Percentiles rank a stretch among this genome's conserved stretches.
phyloP scores from a whole-genome alignment of 495 filamentous ascomycete species.

The Evansstolkia leycettana region DNA sequence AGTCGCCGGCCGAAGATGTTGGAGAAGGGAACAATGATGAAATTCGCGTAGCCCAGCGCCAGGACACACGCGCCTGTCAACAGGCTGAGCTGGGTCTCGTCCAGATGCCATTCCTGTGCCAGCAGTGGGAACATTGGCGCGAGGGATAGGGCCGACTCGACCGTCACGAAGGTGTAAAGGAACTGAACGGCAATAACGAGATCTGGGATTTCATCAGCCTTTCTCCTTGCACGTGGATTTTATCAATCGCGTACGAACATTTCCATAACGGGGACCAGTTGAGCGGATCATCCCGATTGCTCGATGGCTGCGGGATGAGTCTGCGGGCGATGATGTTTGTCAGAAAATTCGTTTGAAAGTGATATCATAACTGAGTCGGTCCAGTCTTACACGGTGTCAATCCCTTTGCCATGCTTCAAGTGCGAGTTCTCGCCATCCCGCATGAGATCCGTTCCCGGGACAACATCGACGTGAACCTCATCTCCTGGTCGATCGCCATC shows the following conservation, averaged over 20 bases:
- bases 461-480: not conserved
- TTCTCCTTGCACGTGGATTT: not conserved
- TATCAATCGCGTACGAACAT: not conserved
- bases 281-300: not conserved
- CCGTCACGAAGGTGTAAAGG: conserved; percentile 34
- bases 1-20: conserved; percentile 41
- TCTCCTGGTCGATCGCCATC: not conserved
- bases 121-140: conserved; percentile 38
- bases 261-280: conserved; percentile 1
- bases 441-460: not conserved
- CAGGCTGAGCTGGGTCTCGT: conserved; percentile 29
- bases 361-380: not conserved
- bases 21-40: conserved; percentile 40
- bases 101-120: conserved; percentile 33
- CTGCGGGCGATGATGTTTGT: not conserved
- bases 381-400: not conserved
- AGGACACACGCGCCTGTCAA: conserved; percentile 41
- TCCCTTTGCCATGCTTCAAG: not conserved
- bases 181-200: conserved; percentile 25
- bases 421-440: not conserved
- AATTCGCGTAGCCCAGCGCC: conserved; percentile 41
- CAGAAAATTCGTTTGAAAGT: not conserved
- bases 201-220: conserved; percentile 1
- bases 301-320: not conserved
- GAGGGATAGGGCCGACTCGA: conserved; percentile 37